A percentile compares a stretch with the other conserved stretches of the same genome.
Evolutionary conservation across 2,329 filamentous ascomycete genomes (phyloP).

Genomic region (Claviceps humidiphila): DNA sequence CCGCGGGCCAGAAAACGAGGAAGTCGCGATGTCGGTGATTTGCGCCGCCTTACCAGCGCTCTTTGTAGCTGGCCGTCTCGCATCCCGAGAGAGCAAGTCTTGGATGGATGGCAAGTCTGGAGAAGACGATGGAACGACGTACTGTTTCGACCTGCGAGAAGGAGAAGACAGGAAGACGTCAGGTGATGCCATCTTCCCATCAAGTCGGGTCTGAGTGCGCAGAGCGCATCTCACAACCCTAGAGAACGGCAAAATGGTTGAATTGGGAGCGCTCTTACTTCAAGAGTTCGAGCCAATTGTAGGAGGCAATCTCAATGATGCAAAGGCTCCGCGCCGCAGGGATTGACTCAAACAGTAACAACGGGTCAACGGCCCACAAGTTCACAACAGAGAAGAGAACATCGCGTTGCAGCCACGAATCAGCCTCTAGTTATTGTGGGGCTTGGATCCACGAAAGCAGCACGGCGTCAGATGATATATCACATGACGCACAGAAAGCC

Average conservation of each 20-base stretch:
- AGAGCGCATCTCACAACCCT: slow-evolving; percentile 29
- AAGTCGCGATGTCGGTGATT: slow-evolving; percentile 22
- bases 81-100: slow-evolving; percentile 29
- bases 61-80: slow-evolving; percentile 18
- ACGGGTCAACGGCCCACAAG: too few species aligned
- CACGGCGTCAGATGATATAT: slow-evolving; percentile 22
- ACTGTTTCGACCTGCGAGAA: slow-evolving; percentile 17
- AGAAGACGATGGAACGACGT: slow-evolving; percentile 31
- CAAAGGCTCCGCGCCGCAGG: not conserved
- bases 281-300: not conserved
- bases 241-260: slow-evolving; percentile 17
- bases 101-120: slow-evolving; percentile 41
- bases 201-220: slow-evolving; percentile 25
- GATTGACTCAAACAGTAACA: not conserved
- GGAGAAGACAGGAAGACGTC: slow-evolving; percentile 19
- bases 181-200: slow-evolving; percentile 20
- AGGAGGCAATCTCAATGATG: too few species aligned
- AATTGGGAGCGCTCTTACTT: not conserved
- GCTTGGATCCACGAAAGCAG: slow-evolving; percentile 11
- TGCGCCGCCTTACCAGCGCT: slow-evolving; percentile 24
- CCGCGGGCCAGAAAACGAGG: slow-evolving; percentile 29
- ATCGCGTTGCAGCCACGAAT: slow-evolving; percentile 1
- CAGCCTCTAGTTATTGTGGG: not conserved
- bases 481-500: slow-evolving; percentile 24
- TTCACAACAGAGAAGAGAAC: not conserved